These are phyloP conservation scores for Sclerotinia trifoliorum DNA, from an alignment of 2,329 filamentous ascomycete genomes.

Conservation along the genomic window DNA sequence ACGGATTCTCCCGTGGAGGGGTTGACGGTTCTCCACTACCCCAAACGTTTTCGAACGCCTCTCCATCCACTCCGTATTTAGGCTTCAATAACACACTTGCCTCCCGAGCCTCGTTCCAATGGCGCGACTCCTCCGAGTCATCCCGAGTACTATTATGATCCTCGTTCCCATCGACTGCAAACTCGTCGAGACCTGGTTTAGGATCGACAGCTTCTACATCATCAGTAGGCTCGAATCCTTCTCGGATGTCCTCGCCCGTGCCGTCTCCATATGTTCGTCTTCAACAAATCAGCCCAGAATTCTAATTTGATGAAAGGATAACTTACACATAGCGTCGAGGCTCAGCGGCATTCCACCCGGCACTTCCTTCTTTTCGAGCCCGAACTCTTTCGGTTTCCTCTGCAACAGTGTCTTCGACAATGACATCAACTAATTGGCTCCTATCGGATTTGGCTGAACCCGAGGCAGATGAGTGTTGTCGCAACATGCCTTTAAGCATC, in stretches of 20 bases:
- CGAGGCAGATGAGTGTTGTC: constrained; percentile 49
- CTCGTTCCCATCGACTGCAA: constrained; percentile 37
- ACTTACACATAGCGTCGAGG: constrained; percentile 55
- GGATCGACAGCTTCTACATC: constrained; percentile 44
- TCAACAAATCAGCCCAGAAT: constrained; percentile 13
- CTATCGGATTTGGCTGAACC: constrained; percentile 52
- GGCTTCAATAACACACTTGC: constrained; percentile 35
- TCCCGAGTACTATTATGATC: constrained; percentile 36
- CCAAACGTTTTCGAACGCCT: constrained; percentile 42
- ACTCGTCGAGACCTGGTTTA: constrained; percentile 41
- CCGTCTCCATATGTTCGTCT: constrained; percentile 49
- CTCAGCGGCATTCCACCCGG: constrained; percentile 57
- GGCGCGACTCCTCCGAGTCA: constrained; percentile 44
- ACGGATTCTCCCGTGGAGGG: constrained; percentile 38
- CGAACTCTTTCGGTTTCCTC: constrained; percentile 62
- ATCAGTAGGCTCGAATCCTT: constrained; percentile 53
- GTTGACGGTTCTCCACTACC: constrained; percentile 32
- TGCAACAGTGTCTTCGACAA: constrained; percentile 62
- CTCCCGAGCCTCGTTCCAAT: constrained; percentile 44
- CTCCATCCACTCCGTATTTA: constrained; percentile 40
- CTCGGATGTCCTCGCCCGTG: constrained; percentile 51
- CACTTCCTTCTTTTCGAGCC: constrained; percentile 59
- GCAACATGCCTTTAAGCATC: constrained; percentile 42
- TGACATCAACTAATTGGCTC: constrained; percentile 65
- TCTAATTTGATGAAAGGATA: background rate